Conservation (phyloP, 257 asterid genomes). For the Ehretia macrophylla region DNA sequence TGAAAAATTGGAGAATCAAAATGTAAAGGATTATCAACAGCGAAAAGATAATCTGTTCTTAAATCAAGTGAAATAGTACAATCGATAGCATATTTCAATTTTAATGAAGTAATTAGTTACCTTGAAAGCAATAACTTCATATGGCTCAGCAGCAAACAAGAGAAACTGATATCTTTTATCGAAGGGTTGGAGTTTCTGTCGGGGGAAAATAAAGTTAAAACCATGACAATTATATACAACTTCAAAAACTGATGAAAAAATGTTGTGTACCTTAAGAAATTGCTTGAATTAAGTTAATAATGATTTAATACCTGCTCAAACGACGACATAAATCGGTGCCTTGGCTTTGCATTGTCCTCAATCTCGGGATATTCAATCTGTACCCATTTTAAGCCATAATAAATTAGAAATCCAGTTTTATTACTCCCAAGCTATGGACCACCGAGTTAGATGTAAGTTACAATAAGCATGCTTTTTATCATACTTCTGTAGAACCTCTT, state of each 20-base stretch:
- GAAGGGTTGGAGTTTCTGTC: conserved; percentile 71
- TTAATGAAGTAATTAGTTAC: conserved; percentile 19
- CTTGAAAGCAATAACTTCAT: conserved; percentile 88
- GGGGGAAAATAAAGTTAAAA: background rate
- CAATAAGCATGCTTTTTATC: no score
- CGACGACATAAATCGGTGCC: conserved; percentile 98
- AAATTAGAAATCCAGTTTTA: no score
- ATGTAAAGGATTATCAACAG: no score
- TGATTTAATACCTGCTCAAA: conserved; percentile 74
- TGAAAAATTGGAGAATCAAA: conserved; percentile 12
- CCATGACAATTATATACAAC: background rate
- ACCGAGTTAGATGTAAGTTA: no score
- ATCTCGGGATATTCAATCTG: conserved; percentile 99
- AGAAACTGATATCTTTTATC: conserved; percentile 88
- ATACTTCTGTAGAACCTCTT: no score
- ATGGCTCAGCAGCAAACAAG: conserved; percentile 91
- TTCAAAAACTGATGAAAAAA: background rate
- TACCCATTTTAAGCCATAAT: conserved; percentile 8
- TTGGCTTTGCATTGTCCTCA: conserved; percentile 91
- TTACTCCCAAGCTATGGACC: no score
- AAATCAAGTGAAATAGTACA: background rate
- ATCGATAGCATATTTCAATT: no score
- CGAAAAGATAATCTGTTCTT: no score
- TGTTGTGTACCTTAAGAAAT: no score
- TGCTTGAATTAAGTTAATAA: no score